Evolutionary conservation across 1,284 basidiomycete species (phyloP).

Genomic region (Trichosporon coremiiforme): DNA sequence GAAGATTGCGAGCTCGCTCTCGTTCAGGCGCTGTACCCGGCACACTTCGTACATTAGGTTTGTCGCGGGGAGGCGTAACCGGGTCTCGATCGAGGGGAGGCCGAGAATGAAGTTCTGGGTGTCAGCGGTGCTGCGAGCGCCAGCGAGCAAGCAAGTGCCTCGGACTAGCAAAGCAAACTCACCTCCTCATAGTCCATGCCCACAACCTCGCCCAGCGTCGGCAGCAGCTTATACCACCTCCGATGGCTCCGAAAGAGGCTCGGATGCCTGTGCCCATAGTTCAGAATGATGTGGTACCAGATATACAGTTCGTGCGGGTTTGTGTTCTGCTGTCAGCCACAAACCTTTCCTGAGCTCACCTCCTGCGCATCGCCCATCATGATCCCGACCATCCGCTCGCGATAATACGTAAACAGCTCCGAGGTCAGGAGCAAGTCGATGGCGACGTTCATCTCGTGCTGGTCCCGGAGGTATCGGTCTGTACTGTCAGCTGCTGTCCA

Average conservation of each 20-base stretch:
- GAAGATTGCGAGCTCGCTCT: conserved; percentile 72
- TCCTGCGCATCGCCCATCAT: conserved; percentile 67
- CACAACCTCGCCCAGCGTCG: conserved; percentile 67
- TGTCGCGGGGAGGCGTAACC: conserved; percentile 71
- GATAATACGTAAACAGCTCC: conserved; percentile 82
- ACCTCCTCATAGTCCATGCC: conserved; percentile 51
- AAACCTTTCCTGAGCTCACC: conserved; percentile 53
- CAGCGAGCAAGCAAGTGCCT: too few species aligned
- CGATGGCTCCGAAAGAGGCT: conserved; percentile 75
- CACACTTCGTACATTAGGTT: conserved; percentile 86
- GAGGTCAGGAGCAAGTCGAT: conserved; percentile 72
- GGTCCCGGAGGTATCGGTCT: conserved; percentile 80
- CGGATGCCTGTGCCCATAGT: conserved; percentile 69
- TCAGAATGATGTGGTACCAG: conserved; percentile 73
- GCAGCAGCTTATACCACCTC: conserved; percentile 78
- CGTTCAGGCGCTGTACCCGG: conserved; percentile 77
- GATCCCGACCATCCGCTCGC: conserved; percentile 82
- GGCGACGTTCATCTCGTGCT: conserved; percentile 77
- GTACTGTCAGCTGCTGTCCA: conserved; percentile 14
- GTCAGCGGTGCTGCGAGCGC: too few species aligned
- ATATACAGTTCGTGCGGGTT: conserved; percentile 83
- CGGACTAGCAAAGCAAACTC: too few species aligned
- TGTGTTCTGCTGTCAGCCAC: conserved; percentile 64
- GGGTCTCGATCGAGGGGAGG: conserved; percentile 71
- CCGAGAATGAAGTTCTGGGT: conserved; percentile 44